These are phyloP conservation scores for Leishmania guyanensis DNA, from an alignment of 208 protist species.

Conservation along the genomic window DNA sequence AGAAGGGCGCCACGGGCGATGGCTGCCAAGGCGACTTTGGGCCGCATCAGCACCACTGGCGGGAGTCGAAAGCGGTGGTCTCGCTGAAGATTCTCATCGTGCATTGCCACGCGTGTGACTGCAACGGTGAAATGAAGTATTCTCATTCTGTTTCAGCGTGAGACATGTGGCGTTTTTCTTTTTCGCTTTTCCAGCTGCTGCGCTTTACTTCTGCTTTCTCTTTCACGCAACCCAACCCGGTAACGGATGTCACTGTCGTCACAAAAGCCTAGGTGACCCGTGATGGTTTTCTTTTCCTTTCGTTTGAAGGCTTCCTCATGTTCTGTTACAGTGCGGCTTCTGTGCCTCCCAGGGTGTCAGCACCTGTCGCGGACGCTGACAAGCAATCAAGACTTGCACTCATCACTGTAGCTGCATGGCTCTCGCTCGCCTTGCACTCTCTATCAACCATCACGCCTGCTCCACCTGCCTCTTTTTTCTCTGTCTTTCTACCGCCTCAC, in stretches of 20 bases:
- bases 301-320: no score
- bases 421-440: background rate
- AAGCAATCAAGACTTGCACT: background rate
- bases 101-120: background rate
- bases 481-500: background rate
- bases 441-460: background rate
- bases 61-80: constrained; percentile 1
- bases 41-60: no score
- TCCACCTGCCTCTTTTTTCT: background rate
- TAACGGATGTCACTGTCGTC: background rate
- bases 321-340: background rate
- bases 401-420: background rate
- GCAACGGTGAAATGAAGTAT: background rate
- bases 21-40: background rate
- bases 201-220: background rate
- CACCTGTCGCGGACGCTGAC: background rate
- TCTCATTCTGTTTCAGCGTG: background rate
- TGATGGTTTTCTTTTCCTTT: background rate
- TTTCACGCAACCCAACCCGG: background rate
- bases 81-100: background rate
- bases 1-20: background rate
- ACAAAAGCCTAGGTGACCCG: background rate
- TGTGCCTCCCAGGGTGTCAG: background rate
- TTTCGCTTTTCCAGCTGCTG: background rate
- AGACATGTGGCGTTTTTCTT: constrained; percentile 1